These are phyloP conservation scores for Dictyophora rubrovolvata DNA, from an alignment of 768 basidiomycete species.

Conservation along the genomic window DNA sequence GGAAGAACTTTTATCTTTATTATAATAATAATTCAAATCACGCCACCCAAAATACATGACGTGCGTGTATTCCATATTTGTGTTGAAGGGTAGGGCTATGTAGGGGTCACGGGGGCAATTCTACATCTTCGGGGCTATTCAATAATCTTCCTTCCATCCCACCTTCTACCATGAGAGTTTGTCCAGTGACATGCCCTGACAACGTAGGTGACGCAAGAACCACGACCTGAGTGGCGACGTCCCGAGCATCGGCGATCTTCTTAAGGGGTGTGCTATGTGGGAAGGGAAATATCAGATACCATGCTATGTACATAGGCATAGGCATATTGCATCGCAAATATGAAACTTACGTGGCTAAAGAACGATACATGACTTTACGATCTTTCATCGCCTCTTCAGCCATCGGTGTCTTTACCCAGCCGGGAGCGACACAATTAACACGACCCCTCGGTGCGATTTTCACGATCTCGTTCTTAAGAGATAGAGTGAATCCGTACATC, in stretches of 20 bases:
- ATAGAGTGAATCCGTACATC: conserved; percentile 61
- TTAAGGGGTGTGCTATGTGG: conserved; percentile 53
- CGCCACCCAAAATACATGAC: no score
- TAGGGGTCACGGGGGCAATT: conserved; percentile 1
- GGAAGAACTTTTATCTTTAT: no score
- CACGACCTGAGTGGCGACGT: conserved; percentile 57
- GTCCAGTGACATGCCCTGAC: conserved; percentile 64
- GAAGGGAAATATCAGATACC: not conserved
- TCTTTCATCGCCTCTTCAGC: conserved; percentile 47
- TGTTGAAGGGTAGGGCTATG: no score
- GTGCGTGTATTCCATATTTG: no score
- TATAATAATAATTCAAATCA: no score
- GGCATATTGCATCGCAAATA: not conserved
- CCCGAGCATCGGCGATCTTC: conserved; percentile 51
- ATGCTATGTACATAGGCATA: not conserved
- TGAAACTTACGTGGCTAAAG: conserved; percentile 53
- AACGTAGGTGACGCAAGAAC: conserved; percentile 47
- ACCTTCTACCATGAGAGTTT: conserved; percentile 61
- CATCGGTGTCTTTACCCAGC: conserved; percentile 53
- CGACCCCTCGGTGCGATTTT: conserved; percentile 59
- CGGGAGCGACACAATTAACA: conserved; percentile 63
- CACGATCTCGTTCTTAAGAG: conserved; percentile 75
- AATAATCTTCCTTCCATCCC: conserved; percentile 68
- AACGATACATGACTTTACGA: conserved; percentile 41
- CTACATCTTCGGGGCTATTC: conserved; percentile 29